These are phyloP conservation scores for Pichia sp. DNA, from an alignment of 1,139 yeast genomes.

Conservation along the genomic window DNA sequence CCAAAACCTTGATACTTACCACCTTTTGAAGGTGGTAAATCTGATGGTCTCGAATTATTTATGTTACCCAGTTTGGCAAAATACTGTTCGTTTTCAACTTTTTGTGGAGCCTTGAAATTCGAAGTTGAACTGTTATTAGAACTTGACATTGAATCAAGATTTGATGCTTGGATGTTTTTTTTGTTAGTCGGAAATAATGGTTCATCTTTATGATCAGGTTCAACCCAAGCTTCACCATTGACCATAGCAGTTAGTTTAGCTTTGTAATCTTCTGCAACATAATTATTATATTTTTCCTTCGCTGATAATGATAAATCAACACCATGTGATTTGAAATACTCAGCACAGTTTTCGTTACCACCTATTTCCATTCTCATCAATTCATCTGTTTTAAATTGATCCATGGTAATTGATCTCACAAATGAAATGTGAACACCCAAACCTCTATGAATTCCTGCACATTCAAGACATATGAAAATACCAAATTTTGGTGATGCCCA, in stretches of 20 bases:
- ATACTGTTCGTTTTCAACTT: slow-evolving; percentile 66
- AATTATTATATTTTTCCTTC: slow-evolving; percentile 72
- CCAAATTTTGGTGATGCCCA: slow-evolving; percentile 99
- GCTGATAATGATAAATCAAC: slow-evolving; percentile 58
- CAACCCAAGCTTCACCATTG: slow-evolving; percentile 66
- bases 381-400: slow-evolving; percentile 91
- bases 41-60: slow-evolving; percentile 68
- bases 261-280: slow-evolving; percentile 91
- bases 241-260: slow-evolving; percentile 68
- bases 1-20: slow-evolving; percentile 93
- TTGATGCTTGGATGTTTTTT: neutral
- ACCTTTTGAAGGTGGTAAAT: slow-evolving; percentile 89
- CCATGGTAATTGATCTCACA: slow-evolving; percentile 95
- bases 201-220: slow-evolving; percentile 56
- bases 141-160: neutral
- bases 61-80: slow-evolving; percentile 72
- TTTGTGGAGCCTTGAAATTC: slow-evolving; percentile 31
- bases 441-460: slow-evolving; percentile 95
- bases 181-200: slow-evolving; percentile 33
- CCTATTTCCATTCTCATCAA: slow-evolving; percentile 88
- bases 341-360: slow-evolving; percentile 74
- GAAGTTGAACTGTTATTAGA: slow-evolving; percentile 2
- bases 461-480: slow-evolving; percentile 89
- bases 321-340: slow-evolving; percentile 69
- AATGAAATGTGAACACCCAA: slow-evolving; percentile 95